Evolutionary conservation across 1,284 basidiomycete genomes (phyloP), one percentile per base, ranked within the genome.

Genomic region (Cutaneotrichosporon mucoides): DNA sequence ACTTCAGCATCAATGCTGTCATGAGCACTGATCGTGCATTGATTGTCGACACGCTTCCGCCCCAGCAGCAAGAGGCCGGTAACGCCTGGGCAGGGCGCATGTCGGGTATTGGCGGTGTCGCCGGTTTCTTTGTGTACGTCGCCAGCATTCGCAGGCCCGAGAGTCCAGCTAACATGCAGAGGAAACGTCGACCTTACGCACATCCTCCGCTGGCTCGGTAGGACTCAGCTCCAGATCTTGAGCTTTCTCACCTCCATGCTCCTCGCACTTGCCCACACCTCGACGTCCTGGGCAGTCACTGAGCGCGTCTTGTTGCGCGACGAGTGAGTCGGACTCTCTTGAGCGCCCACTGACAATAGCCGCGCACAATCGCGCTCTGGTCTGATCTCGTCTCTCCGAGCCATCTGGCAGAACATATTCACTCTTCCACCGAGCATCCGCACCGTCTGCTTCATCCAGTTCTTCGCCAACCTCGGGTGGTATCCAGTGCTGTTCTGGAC

Each of bases 81-180:
- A 97, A 94, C 73, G 95, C 94, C 0, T 99, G 95, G 94, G 93
- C 91, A 1, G 91, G 91, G 0, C 82, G 89, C 24, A 92, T 97
- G 88, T 81, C 88, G 53, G 89, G 88, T 1, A 71, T 90, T 40
- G 92, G 91, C 6, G 86, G 87, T 61, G 87, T 93, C 1, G 81
- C 86, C 4, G 92, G 91, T 0, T 93, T 92, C 76, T 92, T 90
- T 69, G 82, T 90, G 90, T 92, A 67, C 67, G 88, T 82, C 24
- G 6, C 15, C n/a, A n/a, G n/a, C n/a, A n/a, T n/a, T n/a, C n/a
- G n/a, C n/a, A n/a, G 38, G 13, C 36, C 13, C n/a, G n/a, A n/a
- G n/a, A n/a, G n/a, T n/a, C n/a, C n/a, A n/a, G n/a, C n/a, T n/a
- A n/a, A n/a, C n/a, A n/a, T n/a, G 8, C 57, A 81, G 79, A 4